Conservation (phyloP, 1,284 basidiomycete species). For the Kwoniella shivajii region DNA sequence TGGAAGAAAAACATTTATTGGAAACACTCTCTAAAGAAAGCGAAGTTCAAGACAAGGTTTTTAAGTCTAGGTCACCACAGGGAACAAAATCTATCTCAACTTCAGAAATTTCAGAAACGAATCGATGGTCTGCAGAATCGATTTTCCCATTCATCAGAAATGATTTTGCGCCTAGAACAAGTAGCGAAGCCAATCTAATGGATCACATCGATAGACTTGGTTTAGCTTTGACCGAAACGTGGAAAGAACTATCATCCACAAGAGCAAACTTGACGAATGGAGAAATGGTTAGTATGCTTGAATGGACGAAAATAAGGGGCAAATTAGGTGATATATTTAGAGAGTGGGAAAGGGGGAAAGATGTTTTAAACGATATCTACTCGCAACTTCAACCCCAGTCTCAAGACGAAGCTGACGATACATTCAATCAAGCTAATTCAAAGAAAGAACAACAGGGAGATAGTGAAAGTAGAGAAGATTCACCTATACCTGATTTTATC, state of each 20-base stretch:
- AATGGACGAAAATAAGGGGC: conserved; percentile 25
- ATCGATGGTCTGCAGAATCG: background rate
- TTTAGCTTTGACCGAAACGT: conserved; percentile 18
- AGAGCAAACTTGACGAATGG: conserved; percentile 10
- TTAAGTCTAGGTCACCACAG: background rate
- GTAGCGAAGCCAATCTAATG: conserved; percentile 19
- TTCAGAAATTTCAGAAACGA: conserved; percentile 4
- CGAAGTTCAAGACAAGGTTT: conserved; percentile 9
- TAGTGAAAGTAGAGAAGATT: background rate
- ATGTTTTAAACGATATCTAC: conserved; percentile 18
- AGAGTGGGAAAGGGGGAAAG: conserved; percentile 37
- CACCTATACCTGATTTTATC: conserved; percentile 36
- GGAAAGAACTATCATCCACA: conserved; percentile 14
- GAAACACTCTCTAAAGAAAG: conserved; percentile 21
- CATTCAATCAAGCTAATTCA: background rate
- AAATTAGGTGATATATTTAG: conserved; percentile 28
- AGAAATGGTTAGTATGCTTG: background rate
- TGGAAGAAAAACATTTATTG: conserved; percentile 21
- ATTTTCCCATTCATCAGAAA: background rate
- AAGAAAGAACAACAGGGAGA: background rate
- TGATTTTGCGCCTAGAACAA: conserved; percentile 32
- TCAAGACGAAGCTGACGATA: background rate
- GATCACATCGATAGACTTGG: conserved; percentile 26
- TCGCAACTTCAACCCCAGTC: background rate
- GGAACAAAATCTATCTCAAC: background rate